phyloP scores from a whole-genome alignment of 805 yeast genomes.

The Hanseniaspora osmophila region DNA sequence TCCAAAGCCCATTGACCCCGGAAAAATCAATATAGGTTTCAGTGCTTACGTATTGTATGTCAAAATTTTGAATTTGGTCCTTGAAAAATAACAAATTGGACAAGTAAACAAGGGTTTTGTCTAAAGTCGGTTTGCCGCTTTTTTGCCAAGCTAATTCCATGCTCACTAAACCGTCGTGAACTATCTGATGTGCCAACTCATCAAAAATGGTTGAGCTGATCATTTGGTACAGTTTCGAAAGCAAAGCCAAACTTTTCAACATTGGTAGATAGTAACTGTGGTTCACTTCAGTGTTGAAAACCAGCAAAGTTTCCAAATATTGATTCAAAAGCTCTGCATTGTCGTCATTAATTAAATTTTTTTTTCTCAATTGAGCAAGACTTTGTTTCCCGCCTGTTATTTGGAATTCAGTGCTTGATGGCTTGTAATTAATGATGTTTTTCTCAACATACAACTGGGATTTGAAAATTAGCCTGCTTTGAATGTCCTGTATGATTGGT shows the following conservation, averaged over 20 bases:
- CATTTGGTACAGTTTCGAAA: conserved; percentile 68
- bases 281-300: conserved; percentile 15
- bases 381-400: conserved; percentile 32
- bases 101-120: conserved; percentile 52
- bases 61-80: conserved; percentile 59
- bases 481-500: conserved; percentile 65
- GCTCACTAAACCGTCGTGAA: conserved; percentile 60
- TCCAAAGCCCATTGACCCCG: conserved; percentile 47
- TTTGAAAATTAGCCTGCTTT: conserved; percentile 65
- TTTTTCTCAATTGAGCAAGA: conserved; percentile 1
- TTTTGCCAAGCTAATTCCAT: conserved; percentile 39
- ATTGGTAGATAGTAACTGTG: conserved; percentile 53
- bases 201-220: conserved; percentile 70
- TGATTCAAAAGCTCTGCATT: conserved; percentile 8
- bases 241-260: conserved; percentile 47
- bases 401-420: conserved; percentile 53
- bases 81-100: conserved; percentile 59
- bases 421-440: conserved; percentile 50
- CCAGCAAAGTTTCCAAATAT: conserved; percentile 6
- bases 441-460: conserved; percentile 62
- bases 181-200: conserved; percentile 75
- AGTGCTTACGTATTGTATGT: conserved; percentile 58
- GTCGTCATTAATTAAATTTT: conserved; percentile 7
- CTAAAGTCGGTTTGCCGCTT: conserved; percentile 32
- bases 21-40: conserved; percentile 73